Conservation (phyloP, 495 filamentous ascomycete species). For the Penicillium robsamsonii region DNA sequence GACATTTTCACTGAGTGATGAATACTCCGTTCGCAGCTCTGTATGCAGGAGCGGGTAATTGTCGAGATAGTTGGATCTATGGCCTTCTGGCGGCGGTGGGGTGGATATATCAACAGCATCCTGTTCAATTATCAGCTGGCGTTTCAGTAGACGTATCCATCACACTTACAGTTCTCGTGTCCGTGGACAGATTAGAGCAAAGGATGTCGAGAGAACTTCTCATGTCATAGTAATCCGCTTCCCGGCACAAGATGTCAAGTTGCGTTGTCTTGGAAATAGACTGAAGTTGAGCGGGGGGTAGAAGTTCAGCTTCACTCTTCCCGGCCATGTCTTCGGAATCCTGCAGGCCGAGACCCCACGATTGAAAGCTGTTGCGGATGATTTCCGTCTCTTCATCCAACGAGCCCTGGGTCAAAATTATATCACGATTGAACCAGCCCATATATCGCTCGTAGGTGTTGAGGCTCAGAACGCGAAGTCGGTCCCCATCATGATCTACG, state of each 20-base stretch:
- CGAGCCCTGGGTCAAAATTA: conserved; percentile 22
- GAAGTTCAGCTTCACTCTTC: conserved; percentile 5
- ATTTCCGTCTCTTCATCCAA: conserved; percentile 31
- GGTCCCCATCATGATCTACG: conserved; percentile 61
- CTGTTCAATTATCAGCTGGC: conserved; percentile 32
- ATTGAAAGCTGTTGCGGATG: conserved; percentile 34
- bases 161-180: conserved; percentile 29
- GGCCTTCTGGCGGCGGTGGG: conserved; percentile 57
- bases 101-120: conserved; percentile 59
- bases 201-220: conserved; percentile 42
- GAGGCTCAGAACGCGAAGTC: conserved; percentile 77
- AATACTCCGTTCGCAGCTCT: conserved; percentile 38
- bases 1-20: conserved; percentile 34
- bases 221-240: conserved; percentile 34
- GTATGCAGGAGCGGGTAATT: conserved; percentile 61
- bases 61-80: conserved; percentile 61
- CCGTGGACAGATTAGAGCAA: conserved; percentile 29
- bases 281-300: conserved; percentile 10
- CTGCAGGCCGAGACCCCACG: conserved; percentile 43
- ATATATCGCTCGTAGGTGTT: conserved; percentile 74
- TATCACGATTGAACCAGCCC: conserved; percentile 70
- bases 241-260: conserved; percentile 29
- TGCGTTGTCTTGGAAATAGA: conserved; percentile 24
- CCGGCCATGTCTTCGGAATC: conserved; percentile 33
- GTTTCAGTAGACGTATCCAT: neutral